Conservation (phyloP, 257 asterid genomes). For the Solanum peruvianum region DNA sequence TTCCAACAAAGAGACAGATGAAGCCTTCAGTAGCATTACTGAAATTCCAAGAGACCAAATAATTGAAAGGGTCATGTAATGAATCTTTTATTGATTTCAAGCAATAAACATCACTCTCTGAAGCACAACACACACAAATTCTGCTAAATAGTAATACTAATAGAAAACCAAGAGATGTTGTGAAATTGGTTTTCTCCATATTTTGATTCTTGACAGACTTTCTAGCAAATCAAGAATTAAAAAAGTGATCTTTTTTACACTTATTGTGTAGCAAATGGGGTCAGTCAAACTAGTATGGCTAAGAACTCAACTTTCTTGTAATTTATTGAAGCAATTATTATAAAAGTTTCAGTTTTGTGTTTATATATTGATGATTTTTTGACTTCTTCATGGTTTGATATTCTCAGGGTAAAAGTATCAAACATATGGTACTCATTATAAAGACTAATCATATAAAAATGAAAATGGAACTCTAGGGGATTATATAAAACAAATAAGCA, state of each 20-base stretch:
- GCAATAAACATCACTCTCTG: background rate
- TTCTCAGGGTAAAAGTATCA: background rate
- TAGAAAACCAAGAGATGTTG: background rate
- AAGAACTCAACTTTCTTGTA: background rate
- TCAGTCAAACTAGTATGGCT: background rate
- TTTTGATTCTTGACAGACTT: background rate
- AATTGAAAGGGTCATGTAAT: background rate
- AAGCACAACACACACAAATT: background rate
- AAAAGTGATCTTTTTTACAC: background rate
- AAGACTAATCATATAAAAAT: background rate
- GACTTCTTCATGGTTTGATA: background rate
- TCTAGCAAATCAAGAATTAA: background rate
- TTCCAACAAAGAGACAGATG: too few species aligned
- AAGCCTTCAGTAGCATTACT: background rate
- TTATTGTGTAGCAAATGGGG: background rate
- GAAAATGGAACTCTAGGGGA: background rate
- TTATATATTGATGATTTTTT: too few species aligned
- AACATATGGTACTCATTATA: background rate
- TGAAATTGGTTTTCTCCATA: background rate
- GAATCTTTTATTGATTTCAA: background rate
- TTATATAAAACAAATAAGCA: too few species aligned
- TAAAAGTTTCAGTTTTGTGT: background rate
- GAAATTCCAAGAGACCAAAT: fast-evolving
- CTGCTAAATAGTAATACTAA: background rate
- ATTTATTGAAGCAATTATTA: too few species aligned